Evolutionary conservation across 768 basidiomycete species (phyloP).

Genomic region (Tulasnella sp.): DNA sequence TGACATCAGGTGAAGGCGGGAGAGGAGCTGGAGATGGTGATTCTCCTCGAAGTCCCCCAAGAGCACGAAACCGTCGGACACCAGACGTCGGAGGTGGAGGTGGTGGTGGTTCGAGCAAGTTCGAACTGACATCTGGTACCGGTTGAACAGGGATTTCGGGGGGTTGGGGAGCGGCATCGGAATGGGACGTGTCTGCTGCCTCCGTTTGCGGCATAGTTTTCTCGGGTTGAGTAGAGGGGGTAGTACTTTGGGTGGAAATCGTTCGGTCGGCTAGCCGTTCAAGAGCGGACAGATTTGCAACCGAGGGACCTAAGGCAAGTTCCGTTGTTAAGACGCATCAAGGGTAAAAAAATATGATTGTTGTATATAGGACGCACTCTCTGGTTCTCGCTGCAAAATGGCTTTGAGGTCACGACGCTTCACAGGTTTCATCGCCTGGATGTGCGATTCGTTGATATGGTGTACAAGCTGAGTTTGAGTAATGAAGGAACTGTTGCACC

Average conservation of each 20-base stretch:
- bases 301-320: background rate
- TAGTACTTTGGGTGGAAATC: background rate
- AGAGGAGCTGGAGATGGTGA: background rate
- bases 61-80: background rate
- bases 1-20: background rate
- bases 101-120: background rate
- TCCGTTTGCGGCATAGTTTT: background rate
- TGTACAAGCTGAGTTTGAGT: conserved; percentile 12
- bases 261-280: background rate
- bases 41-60: background rate
- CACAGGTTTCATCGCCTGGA: background rate
- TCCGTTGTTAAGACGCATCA: background rate
- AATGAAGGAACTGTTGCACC: conserved; percentile 8
- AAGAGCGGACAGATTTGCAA: background rate
- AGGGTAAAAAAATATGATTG: background rate
- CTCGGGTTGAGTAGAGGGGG: background rate
- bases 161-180: background rate
- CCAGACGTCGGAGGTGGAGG: background rate
- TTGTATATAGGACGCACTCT: background rate
- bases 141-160: background rate
- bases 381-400: background rate
- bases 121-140: background rate
- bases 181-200: background rate
- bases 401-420: conserved; percentile 13
- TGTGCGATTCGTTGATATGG: conserved; percentile 5